Evolutionary conservation across 306 rosid genomes (phyloP).

Genomic region (Fragaria nilgerrensis): DNA sequence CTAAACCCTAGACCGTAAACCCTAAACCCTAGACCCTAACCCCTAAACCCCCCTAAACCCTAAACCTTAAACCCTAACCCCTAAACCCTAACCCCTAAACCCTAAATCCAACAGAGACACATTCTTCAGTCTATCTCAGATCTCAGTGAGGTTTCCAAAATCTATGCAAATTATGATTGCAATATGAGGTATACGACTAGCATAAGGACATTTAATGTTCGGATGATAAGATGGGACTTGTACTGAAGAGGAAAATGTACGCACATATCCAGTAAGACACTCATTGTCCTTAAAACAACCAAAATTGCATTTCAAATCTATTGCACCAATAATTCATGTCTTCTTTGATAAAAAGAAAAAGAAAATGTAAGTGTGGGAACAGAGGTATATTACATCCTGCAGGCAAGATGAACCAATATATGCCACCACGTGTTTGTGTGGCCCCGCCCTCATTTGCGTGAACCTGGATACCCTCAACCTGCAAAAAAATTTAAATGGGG

Average conservation of each 20-base stretch:
- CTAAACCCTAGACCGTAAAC: no score
- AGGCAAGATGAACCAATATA: conserved; percentile 59
- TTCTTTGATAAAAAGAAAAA: not conserved
- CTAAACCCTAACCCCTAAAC: no score
- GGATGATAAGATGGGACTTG: not conserved
- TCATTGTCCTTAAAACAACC: not conserved
- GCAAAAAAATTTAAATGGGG: conserved; percentile 17
- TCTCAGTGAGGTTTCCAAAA: not conserved
- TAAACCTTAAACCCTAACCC: no score
- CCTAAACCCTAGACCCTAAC: no score
- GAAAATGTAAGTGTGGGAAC: conserved; percentile 16
- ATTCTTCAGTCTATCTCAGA: not conserved
- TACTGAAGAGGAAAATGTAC: not conserved
- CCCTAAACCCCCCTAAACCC: no score
- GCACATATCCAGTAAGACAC: not conserved
- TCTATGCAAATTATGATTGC: not conserved
- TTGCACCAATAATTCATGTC: not conserved
- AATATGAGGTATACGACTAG: not conserved
- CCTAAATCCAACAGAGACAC: not conserved
- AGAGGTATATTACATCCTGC: conserved; percentile 60
- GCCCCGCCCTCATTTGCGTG: conserved; percentile 62
- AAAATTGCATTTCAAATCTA: not conserved
- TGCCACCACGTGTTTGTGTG: conserved; percentile 69
- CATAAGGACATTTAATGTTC: not conserved
- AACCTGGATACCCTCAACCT: conserved; percentile 75